Evolutionary conservation across 2,329 filamentous ascomycete genomes (phyloP).

Genomic region (Xylogone sp.): DNA sequence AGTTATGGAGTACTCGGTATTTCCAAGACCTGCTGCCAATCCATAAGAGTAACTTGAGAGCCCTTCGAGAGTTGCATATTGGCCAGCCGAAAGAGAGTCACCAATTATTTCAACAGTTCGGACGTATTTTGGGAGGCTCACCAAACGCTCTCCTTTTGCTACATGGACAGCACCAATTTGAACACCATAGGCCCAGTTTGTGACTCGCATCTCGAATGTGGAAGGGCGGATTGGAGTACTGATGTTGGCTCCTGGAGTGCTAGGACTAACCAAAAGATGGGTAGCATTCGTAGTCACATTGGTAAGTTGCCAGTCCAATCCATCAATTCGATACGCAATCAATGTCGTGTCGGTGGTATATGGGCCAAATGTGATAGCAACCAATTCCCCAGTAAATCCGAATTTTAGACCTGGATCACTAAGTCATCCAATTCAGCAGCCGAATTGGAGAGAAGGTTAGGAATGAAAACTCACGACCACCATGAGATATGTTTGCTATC

Average conservation of each 20-base stretch:
- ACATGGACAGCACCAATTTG: conserved; percentile 52
- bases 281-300: conserved; percentile 55
- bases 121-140: conserved; percentile 35
- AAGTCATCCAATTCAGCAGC: neutral
- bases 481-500: conserved; percentile 56
- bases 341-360: conserved; percentile 38
- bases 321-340: conserved; percentile 53
- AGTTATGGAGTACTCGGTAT: conserved; percentile 55
- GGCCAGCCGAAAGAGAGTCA: conserved; percentile 48
- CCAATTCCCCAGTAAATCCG: conserved; percentile 18
- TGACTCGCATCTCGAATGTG: conserved; percentile 54
- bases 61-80: conserved; percentile 56
- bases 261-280: conserved; percentile 48
- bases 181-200: conserved; percentile 58
- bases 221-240: conserved; percentile 39
- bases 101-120: conserved; percentile 41
- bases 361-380: conserved; percentile 20
- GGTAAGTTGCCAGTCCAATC: conserved; percentile 57
- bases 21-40: conserved; percentile 51
- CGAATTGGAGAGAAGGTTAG: neutral
- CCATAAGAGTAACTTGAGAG: conserved; percentile 53
- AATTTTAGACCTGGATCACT: conserved; percentile 20
- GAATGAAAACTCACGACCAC: conserved; percentile 46
- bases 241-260: conserved; percentile 40
- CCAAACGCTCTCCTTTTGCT: conserved; percentile 37